Conservation (phyloP, 2,329 filamentous ascomycete species). For the Ophiocordyceps sinensis region DNA sequence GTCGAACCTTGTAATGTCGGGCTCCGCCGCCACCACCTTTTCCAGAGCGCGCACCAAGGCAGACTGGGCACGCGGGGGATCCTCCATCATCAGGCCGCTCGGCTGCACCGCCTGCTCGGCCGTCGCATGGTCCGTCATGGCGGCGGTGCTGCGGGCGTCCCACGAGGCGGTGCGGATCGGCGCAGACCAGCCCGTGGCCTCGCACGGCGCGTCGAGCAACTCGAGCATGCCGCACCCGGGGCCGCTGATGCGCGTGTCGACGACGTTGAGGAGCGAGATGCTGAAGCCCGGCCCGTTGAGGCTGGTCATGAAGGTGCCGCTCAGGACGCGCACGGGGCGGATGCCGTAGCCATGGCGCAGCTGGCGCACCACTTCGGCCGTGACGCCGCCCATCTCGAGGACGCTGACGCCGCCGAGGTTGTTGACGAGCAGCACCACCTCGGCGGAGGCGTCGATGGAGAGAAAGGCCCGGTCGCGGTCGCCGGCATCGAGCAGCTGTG, state of each 20-base stretch:
- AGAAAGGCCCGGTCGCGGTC: constrained; percentile 62
- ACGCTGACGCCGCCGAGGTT: constrained; percentile 62
- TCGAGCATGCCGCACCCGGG: constrained; percentile 50
- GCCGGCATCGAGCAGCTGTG: constrained; percentile 48
- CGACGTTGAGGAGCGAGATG: constrained; percentile 53
- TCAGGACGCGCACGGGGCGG: constrained; percentile 47
- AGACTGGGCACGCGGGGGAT: constrained; percentile 27
- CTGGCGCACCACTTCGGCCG: constrained; percentile 52
- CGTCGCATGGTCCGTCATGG: constrained; percentile 23
- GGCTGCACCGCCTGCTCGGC: constrained; percentile 18
- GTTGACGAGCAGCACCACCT: constrained; percentile 58
- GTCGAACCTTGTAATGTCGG: constrained; percentile 58
- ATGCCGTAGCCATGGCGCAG: constrained; percentile 42
- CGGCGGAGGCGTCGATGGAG: constrained; percentile 41
- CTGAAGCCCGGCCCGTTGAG: constrained; percentile 66
- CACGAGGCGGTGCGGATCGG: constrained; percentile 49
- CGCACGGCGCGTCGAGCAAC: constrained; percentile 53
- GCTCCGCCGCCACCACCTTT: constrained; percentile 49
- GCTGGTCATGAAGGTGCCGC: constrained; percentile 66
- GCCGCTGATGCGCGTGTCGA: constrained; percentile 37
- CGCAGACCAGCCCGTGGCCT: constrained; percentile 56
- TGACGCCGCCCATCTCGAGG: constrained; percentile 59
- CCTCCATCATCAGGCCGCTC: constrained; percentile 38
- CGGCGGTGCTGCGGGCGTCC: constrained; percentile 38
- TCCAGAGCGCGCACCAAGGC: constrained; percentile 44